These are phyloP conservation scores for Ziziphus jujuba DNA, from an alignment of 306 rosid species.

Conservation along the genomic window DNA sequence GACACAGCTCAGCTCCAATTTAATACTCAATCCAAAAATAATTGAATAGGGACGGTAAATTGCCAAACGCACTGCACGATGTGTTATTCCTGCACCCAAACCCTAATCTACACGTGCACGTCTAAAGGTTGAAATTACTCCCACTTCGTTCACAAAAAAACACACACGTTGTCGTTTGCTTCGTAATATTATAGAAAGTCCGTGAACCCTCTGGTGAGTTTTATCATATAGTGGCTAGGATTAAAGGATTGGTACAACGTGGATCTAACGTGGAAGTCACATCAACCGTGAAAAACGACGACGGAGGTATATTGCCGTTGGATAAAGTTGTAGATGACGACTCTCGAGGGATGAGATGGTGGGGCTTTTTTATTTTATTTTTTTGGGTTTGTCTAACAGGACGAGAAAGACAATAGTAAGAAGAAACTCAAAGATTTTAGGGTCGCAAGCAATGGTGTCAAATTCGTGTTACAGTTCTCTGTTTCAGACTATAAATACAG, in stretches of 20 bases:
- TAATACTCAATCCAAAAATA: not conserved
- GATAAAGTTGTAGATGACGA: not conserved
- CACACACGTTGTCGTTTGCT: too few relatives aligned
- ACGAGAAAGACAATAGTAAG: not conserved
- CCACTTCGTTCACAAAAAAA: too few relatives aligned
- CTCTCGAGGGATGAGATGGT: not conserved
- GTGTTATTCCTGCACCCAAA: too few relatives aligned
- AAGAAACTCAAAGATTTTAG: too few relatives aligned
- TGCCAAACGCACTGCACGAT: too few relatives aligned
- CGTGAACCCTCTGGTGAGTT: not conserved
- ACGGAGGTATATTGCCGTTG: constrained; percentile 1
- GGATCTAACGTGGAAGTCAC: constrained; percentile 52
- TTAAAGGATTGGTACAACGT: constrained; percentile 27
- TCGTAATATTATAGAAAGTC: not conserved
- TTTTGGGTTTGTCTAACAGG: not conserved
- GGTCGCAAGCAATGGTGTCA: constrained; percentile 52
- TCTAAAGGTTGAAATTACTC: too few relatives aligned
- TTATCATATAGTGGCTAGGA: not conserved
- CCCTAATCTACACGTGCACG: too few relatives aligned
- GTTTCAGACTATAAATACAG: constrained; percentile 60
- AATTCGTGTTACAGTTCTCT: constrained; percentile 20
- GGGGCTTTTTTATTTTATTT: too few relatives aligned
- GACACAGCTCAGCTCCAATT: constrained; percentile 27
- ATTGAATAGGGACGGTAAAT: not conserved
- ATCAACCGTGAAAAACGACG: constrained; percentile 23